Conservation (phyloP, 192 early-diverging fungal species). For the Phlyctochytrium planicorne region DNA sequence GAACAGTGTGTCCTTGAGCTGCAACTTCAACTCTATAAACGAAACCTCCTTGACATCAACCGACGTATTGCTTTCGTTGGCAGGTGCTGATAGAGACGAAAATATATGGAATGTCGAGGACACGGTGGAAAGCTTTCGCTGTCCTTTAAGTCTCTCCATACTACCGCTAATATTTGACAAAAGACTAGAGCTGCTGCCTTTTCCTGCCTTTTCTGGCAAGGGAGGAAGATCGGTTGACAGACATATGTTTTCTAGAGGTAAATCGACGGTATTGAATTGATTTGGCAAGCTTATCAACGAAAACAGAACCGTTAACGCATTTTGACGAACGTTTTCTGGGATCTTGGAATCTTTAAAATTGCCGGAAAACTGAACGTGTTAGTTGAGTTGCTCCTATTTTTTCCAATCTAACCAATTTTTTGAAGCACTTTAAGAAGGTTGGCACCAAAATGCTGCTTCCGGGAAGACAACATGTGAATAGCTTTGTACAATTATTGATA, state of each 20-base stretch:
- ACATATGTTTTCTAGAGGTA: not conserved
- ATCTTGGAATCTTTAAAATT: constrained; percentile 17
- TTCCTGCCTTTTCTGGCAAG: not conserved
- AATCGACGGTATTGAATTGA: constrained; percentile 10
- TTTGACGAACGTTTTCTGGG: constrained; percentile 45
- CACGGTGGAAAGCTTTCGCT: not conserved
- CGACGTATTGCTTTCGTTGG: not conserved
- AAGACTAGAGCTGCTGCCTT: not conserved
- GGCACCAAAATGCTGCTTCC: constrained; percentile 67
- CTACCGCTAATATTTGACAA: not conserved
- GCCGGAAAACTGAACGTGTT: constrained; percentile 11
- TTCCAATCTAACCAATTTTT: constrained; percentile 56
- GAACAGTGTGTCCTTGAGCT: constrained; percentile 41
- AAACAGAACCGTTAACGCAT: constrained; percentile 40
- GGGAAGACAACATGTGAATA: constrained; percentile 69
- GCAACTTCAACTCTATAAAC: constrained; percentile 19
- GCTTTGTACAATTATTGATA: constrained; percentile 59
- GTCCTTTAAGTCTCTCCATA: not conserved
- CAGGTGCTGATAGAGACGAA: not conserved
- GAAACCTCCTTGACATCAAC: not conserved
- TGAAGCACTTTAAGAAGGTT: constrained; percentile 60
- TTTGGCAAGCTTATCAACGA: constrained; percentile 42
- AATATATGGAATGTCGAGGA: not conserved
- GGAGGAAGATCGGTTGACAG: not conserved
- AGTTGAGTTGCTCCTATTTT: not conserved